Evolutionary conservation across 2,329 filamentous ascomycete genomes (phyloP).

Genomic region (Claviceps capensis): DNA sequence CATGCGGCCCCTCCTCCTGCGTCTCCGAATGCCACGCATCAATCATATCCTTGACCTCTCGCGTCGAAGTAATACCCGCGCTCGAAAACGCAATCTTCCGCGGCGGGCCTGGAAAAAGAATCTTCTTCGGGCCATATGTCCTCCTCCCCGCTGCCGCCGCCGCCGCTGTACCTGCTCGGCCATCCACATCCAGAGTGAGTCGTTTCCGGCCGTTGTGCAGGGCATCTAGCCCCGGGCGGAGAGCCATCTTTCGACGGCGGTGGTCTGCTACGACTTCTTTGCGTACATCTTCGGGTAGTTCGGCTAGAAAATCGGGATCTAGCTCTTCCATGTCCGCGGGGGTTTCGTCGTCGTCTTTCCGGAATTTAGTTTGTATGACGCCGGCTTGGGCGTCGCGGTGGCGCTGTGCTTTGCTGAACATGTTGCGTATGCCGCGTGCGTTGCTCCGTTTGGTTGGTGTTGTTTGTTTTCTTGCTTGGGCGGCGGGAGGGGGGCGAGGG

Average conservation of each 20-base stretch:
- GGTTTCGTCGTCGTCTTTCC: conserved; percentile 18
- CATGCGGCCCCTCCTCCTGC: conserved; percentile 59
- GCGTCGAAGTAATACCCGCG: conserved; percentile 25
- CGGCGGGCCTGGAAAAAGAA: conserved; percentile 34
- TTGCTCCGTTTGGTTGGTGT: conserved; percentile 54
- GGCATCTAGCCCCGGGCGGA: conserved; percentile 35
- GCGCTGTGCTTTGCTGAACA: conserved; percentile 33
- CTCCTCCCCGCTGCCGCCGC: neutral
- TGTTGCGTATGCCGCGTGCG: conserved; percentile 25
- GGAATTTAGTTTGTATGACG: conserved; percentile 62
- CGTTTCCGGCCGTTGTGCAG: conserved; percentile 12
- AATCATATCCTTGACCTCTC: conserved; percentile 61
- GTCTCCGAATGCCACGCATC: conserved; percentile 66
- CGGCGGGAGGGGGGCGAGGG: conserved; percentile 36
- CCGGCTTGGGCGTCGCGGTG: conserved; percentile 41
- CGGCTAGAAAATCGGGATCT: conserved; percentile 63
- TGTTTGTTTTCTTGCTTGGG: conserved; percentile 32
- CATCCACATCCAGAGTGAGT: conserved; percentile 12
- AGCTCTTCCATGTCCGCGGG: conserved; percentile 31
- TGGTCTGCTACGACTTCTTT: conserved; percentile 68
- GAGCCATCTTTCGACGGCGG: conserved; percentile 38
- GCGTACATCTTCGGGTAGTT: conserved; percentile 69
- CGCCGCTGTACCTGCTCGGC: neutral
- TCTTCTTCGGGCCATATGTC: conserved; percentile 25
- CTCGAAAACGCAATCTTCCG: conserved; percentile 32